Evolutionary conservation across 2,329 filamentous ascomycete species (phyloP).

Genomic region (Fusarium sp.): DNA sequence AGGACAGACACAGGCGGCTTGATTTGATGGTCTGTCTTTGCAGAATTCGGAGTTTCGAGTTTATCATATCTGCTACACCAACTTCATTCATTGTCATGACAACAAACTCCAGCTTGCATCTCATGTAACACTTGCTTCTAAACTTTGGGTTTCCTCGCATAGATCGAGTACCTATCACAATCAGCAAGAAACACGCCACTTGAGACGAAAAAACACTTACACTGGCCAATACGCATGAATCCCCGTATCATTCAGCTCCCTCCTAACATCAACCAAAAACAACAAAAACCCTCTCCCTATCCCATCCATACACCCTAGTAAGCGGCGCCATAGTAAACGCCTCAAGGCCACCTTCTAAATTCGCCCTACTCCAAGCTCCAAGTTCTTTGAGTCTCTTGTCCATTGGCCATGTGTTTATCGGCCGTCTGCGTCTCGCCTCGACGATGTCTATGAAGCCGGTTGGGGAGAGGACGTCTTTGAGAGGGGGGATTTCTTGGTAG

Average conservation of each 20-base stretch:
- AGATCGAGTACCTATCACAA: background rate
- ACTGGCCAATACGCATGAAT: constrained; percentile 23
- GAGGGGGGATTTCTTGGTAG: constrained; percentile 26
- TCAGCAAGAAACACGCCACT: background rate
- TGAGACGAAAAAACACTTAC: background rate
- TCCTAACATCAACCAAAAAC: constrained; percentile 17
- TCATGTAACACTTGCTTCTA: background rate
- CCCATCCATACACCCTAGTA: constrained; percentile 29
- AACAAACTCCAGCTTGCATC: background rate
- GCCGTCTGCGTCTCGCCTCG: constrained; percentile 31
- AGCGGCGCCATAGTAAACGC: constrained; percentile 33
- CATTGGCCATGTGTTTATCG: constrained; percentile 31
- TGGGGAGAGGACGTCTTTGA: constrained; percentile 24
- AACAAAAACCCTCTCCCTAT: constrained; percentile 5
- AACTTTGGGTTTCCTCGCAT: background rate
- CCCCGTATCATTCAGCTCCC: constrained; percentile 4
- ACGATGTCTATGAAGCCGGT: constrained; percentile 36
- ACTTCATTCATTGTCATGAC: background rate
- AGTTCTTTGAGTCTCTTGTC: constrained; percentile 30
- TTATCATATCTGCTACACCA: background rate
- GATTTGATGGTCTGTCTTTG: background rate
- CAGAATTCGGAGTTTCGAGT: background rate
- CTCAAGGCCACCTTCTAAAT: constrained; percentile 27
- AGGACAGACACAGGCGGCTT: background rate
- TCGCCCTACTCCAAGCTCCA: constrained; percentile 27